phyloP scores from a whole-genome alignment of 2,329 filamentous ascomycete genomes.

The Diaporthe citriasiana region DNA sequence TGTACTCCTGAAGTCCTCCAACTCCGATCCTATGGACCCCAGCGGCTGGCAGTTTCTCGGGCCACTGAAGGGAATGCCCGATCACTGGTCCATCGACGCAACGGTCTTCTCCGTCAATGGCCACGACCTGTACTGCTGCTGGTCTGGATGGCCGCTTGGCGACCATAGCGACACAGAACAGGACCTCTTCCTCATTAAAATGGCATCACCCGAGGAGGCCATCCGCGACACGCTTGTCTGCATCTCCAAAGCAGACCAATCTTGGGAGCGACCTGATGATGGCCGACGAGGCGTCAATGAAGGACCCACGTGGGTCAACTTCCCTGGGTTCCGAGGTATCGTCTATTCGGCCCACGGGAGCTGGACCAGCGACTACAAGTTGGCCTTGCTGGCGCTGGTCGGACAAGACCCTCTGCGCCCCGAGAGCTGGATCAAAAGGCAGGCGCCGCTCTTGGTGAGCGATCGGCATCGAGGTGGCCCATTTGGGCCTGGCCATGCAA shows the following conservation, averaged over 20 bases:
- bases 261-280: conserved; percentile 44
- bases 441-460: conserved; percentile 38
- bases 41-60: conserved; percentile 44
- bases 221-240: conserved; percentile 39
- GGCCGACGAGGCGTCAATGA: conserved; percentile 45
- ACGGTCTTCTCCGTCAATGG: conserved; percentile 41
- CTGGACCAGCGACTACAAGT: conserved; percentile 46
- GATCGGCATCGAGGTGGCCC: conserved; percentile 40
- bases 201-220: conserved; percentile 44
- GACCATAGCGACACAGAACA: conserved; percentile 44
- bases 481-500: conserved; percentile 44
- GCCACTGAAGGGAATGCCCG: conserved; percentile 44
- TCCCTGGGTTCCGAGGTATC: conserved; percentile 43
- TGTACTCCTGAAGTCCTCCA: conserved; percentile 34
- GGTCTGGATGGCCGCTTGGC: conserved; percentile 45
- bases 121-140: conserved; percentile 43
- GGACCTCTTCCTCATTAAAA: conserved; percentile 44
- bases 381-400: conserved; percentile 42
- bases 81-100: conserved; percentile 46
- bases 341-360: conserved; percentile 45
- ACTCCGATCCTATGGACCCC: conserved; percentile 41
- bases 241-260: conserved; percentile 41
- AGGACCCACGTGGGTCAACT: conserved; percentile 45
- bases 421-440: conserved; percentile 40
- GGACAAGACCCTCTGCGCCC: conserved; percentile 42